Evolutionary conservation across 2,329 filamentous ascomycete genomes (phyloP), one percentile per base, ranked within the genome.

Genomic region (Aspergillus chevalieri): DNA sequence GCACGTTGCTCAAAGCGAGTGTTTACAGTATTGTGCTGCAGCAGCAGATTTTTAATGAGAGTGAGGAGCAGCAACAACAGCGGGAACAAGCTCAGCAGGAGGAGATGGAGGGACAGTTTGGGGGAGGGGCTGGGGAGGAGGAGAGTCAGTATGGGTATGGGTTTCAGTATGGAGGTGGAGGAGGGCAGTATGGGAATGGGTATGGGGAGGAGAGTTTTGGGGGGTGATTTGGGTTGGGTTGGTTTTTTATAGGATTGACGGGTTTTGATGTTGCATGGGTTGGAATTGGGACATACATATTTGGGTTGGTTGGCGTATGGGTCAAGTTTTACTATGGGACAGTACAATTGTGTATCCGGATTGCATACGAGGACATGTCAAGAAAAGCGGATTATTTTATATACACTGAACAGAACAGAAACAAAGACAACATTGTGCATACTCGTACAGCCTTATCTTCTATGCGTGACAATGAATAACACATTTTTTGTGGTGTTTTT

Each of bases 1-100:
- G 95, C 71, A 98, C 93, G 54, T 73, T 97, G 66, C 79, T 98
- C 66, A 98, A 98, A 76, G 92, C 93, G 15, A 97, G 92, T 70
- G 93, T 98, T 56, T 98, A 98, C 74, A 95, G 88, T 66, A 98
- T 98, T 74, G 91, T 98, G 53, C 71, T 98, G 75, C 92, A 98
- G 79, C 92, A 97, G 79, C 89, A 97, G 79, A 89, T 95, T 62
- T 84, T 86, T 55, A 87, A 85, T 71, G 86, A 70, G 59, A 65
- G 64, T 56, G 65, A 68, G 50, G 63, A 60, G 46, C 59, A 66
- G 28, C 64, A 65, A 46, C 60, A 65, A 43, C 52, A 66, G 50
- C 56, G 62, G 21, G 51, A 60, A 26, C 43, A 53, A 14, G 42
- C 54, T 39, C 39, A 53, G 12, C 46, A 54, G 34, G 43, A 42